A percentile compares a stretch with the other conserved stretches of the same genome.
These are phyloP conservation scores for Cyclotella cryptica DNA, from an alignment of 108 stramenopile genomes.

Conservation along the genomic window DNA sequence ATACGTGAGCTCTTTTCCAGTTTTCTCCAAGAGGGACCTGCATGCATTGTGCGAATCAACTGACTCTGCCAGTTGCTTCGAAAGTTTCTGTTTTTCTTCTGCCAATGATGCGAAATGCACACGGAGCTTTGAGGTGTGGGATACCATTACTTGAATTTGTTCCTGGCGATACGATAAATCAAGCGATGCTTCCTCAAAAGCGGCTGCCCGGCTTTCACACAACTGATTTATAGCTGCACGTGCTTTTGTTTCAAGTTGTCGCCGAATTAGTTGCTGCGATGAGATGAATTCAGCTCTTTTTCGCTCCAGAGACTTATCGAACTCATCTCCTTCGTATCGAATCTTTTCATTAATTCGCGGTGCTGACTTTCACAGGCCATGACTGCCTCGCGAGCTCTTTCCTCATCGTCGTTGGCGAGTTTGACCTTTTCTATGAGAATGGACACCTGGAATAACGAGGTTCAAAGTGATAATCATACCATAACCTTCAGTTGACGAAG, in stretches of 20 bases:
- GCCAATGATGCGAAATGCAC: constrained; percentile 38
- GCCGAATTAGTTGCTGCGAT: constrained; percentile 15
- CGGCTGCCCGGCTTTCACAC: constrained; percentile 28
- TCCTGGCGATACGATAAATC: constrained; percentile 36
- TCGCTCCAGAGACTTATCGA: constrained; percentile 16
- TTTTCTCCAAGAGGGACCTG: constrained; percentile 8
- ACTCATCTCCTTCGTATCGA: constrained; percentile 1
- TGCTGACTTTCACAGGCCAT: constrained; percentile 12
- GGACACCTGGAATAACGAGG: constrained; percentile 26
- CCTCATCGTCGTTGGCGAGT: constrained; percentile 12
- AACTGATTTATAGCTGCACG: constrained; percentile 33
- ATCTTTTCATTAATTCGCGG: constrained; percentile 10
- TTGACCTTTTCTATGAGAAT: constrained; percentile 33
- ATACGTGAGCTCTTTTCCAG: constrained; percentile 1
- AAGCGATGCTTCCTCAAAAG: constrained; percentile 34
- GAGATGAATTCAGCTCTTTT: constrained; percentile 17
- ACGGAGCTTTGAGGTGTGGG: constrained; percentile 36
- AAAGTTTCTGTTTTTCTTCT: constrained; percentile 34
- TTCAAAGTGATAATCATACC: neutral
- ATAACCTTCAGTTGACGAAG: neutral
- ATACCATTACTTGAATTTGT: constrained; percentile 44
- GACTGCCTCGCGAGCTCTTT: neutral
- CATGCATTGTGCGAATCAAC: constrained; percentile 1
- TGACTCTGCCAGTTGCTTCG: constrained; percentile 13
- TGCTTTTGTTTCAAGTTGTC: constrained; percentile 19